Evolutionary conservation across 306 rosid species (phyloP).

Genomic region (Rosa lucieae): DNA sequence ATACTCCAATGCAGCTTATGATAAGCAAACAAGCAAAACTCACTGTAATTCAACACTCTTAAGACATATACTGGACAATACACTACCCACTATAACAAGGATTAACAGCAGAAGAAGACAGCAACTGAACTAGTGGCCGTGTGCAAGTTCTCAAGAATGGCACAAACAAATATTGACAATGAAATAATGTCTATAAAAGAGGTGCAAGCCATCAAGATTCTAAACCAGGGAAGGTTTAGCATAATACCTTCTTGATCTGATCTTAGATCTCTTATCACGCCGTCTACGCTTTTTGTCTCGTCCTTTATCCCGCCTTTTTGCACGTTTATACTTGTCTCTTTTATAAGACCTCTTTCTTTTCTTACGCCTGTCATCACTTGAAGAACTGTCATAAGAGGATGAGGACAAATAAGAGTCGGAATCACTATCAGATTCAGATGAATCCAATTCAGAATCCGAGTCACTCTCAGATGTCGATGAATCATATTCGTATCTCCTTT

Average conservation of each 20-base stretch:
- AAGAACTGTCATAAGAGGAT: slow-evolving; percentile 70
- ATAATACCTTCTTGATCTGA: slow-evolving; percentile 65
- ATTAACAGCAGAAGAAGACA: neutral
- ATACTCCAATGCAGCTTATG: neutral
- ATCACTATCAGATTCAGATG: slow-evolving; percentile 80
- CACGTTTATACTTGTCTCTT: slow-evolving; percentile 67
- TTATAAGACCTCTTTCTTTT: slow-evolving; percentile 74
- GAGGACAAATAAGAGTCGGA: slow-evolving; percentile 71
- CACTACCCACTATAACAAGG: neutral
- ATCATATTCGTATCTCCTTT: slow-evolving; percentile 54
- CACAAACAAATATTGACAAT: neutral
- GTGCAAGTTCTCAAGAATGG: neutral
- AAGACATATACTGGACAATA: neutral
- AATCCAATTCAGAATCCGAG: slow-evolving; percentile 73
- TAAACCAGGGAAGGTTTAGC: slow-evolving; percentile 5
- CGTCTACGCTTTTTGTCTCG: slow-evolving; percentile 63
- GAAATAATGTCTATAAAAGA: neutral
- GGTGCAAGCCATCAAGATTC: neutral
- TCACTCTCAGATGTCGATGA: slow-evolving; percentile 71
- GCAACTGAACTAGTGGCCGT: neutral
- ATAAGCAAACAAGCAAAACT: neutral
- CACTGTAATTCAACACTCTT: neutral
- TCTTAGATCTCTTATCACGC: slow-evolving; percentile 67
- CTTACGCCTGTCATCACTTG: slow-evolving; percentile 74
- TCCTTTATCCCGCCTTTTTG: slow-evolving; percentile 63